These are phyloP conservation scores for Globisporangium heterothallicum DNA, from an alignment of 352 stramenopile genomes.

Conservation along the genomic window DNA sequence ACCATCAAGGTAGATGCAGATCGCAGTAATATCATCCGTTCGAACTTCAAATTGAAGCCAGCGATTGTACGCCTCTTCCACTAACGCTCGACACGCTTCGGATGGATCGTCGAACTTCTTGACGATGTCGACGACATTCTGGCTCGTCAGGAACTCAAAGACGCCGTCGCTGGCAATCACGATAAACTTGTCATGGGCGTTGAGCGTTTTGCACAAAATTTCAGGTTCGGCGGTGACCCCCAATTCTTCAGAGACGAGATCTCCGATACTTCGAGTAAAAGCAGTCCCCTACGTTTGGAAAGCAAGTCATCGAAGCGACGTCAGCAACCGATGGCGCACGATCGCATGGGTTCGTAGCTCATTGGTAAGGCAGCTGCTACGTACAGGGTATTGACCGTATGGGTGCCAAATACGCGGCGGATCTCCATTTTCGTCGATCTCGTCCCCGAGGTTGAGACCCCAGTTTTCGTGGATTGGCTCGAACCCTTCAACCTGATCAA, in stretches of 20 bases:
- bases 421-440: slow-evolving; percentile 90
- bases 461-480: slow-evolving; percentile 91
- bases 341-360: no score
- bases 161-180: slow-evolving; percentile 92
- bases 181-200: slow-evolving; percentile 88
- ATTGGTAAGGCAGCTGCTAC: slow-evolving; percentile 11
- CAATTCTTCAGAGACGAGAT: slow-evolving; percentile 90
- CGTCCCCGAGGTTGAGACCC: slow-evolving; percentile 84
- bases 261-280: slow-evolving; percentile 97
- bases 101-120: slow-evolving; percentile 82
- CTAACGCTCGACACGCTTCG: slow-evolving; percentile 84
- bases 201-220: slow-evolving; percentile 87
- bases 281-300: slow-evolving; percentile 82
- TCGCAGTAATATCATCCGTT: slow-evolving; percentile 94
- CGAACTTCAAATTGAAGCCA: slow-evolving; percentile 93
- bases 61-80: slow-evolving; percentile 90
- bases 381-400: slow-evolving; percentile 80
- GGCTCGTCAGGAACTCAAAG: slow-evolving; percentile 94
- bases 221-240: slow-evolving; percentile 91
- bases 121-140: slow-evolving; percentile 91
- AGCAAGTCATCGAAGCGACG: neutral
- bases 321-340: no score
- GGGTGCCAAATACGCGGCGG: slow-evolving; percentile 90
- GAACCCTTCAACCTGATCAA: slow-evolving; percentile 94
- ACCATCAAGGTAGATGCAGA: slow-evolving; percentile 83